Percentiles rank a stretch among this genome's conserved stretches.
phyloP scores from a whole-genome alignment of 2,329 filamentous ascomycete genomes.

The Stachybotrys chlorohalonatus region DNA sequence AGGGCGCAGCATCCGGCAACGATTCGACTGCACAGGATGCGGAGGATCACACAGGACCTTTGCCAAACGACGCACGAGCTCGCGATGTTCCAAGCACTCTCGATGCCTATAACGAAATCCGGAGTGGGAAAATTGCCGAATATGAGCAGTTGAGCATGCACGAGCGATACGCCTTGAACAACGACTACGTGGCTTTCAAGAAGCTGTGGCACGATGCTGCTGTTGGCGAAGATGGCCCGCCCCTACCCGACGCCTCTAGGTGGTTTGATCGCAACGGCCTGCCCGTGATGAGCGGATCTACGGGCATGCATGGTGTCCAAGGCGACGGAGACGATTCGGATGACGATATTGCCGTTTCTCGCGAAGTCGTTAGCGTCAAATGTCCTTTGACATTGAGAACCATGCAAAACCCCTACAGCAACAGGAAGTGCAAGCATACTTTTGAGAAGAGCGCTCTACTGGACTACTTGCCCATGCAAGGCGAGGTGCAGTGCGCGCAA shows the following conservation, averaged over 20 bases:
- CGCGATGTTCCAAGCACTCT: constrained; percentile 14
- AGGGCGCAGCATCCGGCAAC: constrained; percentile 7
- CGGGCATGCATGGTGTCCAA: constrained; percentile 7
- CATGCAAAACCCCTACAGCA: constrained; percentile 59
- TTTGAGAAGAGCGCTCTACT: constrained; percentile 60
- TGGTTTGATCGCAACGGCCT: constrained; percentile 43
- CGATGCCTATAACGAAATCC: constrained; percentile 24
- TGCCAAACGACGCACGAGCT: not conserved
- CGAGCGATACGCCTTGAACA: constrained; percentile 44
- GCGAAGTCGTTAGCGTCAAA: constrained; percentile 54
- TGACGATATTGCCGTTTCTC: constrained; percentile 59
- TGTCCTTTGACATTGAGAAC: constrained; percentile 60
- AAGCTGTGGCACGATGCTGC: constrained; percentile 46
- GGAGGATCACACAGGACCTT: constrained; percentile 5
- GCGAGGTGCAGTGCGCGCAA: constrained; percentile 50
- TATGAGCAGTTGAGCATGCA: constrained; percentile 32
- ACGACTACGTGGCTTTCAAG: constrained; percentile 52
- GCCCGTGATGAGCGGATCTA: constrained; percentile 23
- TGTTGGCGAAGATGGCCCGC: constrained; percentile 37
- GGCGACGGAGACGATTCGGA: constrained; percentile 43
- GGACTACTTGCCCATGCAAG: constrained; percentile 37
- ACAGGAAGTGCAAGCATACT: constrained; percentile 58
- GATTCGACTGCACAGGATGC: constrained; percentile 15
- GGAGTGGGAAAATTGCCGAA: constrained; percentile 26
- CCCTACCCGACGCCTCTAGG: constrained; percentile 40